Conservation (phyloP, 202 grass and related monocot genomes). For the Saccharum hybrid region DNA sequence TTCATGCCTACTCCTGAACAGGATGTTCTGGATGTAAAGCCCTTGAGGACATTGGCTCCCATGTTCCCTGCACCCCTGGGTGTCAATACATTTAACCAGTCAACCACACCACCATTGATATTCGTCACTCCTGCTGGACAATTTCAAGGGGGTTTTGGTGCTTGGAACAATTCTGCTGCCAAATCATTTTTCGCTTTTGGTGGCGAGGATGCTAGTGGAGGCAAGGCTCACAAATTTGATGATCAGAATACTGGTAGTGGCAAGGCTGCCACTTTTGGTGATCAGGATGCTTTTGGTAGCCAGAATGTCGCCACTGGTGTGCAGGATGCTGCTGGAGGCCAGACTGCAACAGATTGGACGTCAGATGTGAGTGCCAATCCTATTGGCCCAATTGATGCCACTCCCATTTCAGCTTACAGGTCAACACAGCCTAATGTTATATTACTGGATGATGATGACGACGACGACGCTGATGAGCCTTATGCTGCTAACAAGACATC, state of each 20-base stretch:
- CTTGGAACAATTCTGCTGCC: slow-evolving; percentile 28
- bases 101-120: slow-evolving; percentile 53
- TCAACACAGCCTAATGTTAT: slow-evolving; percentile 32
- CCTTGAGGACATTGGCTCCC: slow-evolving; percentile 66
- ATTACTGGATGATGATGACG: slow-evolving; percentile 34
- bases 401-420: slow-evolving; percentile 59
- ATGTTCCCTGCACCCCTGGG: slow-evolving; percentile 83
- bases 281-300: slow-evolving; percentile 19
- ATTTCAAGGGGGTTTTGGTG: slow-evolving; percentile 47
- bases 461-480: slow-evolving; percentile 48
- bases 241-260: slow-evolving; percentile 12
- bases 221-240: slow-evolving; percentile 1
- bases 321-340: background rate
- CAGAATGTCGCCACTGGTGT: background rate
- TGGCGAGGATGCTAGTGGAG: slow-evolving; percentile 15
- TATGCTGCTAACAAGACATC: slow-evolving; percentile 49
- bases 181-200: slow-evolving; percentile 38
- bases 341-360: slow-evolving; percentile 34
- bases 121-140: slow-evolving; percentile 50
- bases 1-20: slow-evolving; percentile 54
- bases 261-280: slow-evolving; percentile 6
- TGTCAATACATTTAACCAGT: slow-evolving; percentile 54
- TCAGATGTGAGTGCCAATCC: slow-evolving; percentile 30
- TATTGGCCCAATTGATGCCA: slow-evolving; percentile 56
- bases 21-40: slow-evolving; percentile 70